Base-by-base conservation (phyloP, 2,329 filamentous ascomycete species). In the Hypoxylon sp. region DNA sequence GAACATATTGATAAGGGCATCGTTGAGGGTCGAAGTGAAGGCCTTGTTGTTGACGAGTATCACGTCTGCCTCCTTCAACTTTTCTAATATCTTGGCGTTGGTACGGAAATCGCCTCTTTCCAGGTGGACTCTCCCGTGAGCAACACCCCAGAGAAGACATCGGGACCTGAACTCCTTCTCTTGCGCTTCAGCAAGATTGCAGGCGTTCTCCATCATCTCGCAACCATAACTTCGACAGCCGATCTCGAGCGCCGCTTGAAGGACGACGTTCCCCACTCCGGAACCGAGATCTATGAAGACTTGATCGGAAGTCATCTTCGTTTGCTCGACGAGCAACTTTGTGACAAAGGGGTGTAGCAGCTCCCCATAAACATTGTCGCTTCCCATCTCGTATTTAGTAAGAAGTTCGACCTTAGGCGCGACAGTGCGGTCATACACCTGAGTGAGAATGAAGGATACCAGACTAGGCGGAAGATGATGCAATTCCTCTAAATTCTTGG, bases 21-120 rank as follows among this genome's bases (percentile, higher is more conserved):
- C 91, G 81, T 98, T 99, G 61, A 98, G 88, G 74, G 91, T 87
- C 13, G 95, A 91, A 5, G 91, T 95, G 81, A 99, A 99, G 2
- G 94, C 96, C 81, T 98, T 95, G 82, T 99, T 99, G 84, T 99
- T 99, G 75, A 98, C 95, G 27, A 99, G 87, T 17, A 99, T 89
- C n/a, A 98, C 95, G 78, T 99, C 96, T 1, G 96, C 95, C 61
- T 91, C 89, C 79, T 92, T 91, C 55, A 99, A 85, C 6, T 91
- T 90, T 25, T 89, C 86, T 66, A 90, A 86, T 54, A 98, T 93
- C 64, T 85, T 85, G 14, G 86, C 79, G 73, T 92, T 92, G 71
- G 90, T 89, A 8, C 94, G 89, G 76, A 99, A 98, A 78, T 97
- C 93, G 65, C 94, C 96, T 48, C 90, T 85, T 69, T 95, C 88